A percentile compares a stretch with the other conserved stretches of the same genome.
These are phyloP conservation scores for Cladosporium sp. DNA, from an alignment of 2,329 filamentous ascomycete genomes.

Conservation along the genomic window DNA sequence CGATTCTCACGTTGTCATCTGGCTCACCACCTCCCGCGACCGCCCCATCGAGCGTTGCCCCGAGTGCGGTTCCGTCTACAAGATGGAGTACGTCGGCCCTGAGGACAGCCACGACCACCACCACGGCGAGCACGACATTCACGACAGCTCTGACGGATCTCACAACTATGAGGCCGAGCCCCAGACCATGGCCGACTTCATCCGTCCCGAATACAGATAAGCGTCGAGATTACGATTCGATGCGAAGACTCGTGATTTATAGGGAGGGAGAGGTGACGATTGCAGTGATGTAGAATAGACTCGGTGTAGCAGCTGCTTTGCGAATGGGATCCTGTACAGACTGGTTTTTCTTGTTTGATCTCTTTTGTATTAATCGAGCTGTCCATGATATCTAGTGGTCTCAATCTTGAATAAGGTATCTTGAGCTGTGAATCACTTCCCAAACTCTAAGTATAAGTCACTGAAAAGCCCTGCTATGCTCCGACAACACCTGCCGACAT, in stretches of 20 bases:
- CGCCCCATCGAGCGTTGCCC: slow-evolving; percentile 92
- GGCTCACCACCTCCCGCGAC: slow-evolving; percentile 85
- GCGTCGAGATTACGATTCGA: background rate
- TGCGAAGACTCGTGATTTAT: background rate
- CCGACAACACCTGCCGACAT: background rate
- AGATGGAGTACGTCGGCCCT: slow-evolving; percentile 95
- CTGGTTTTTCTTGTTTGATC: slow-evolving; percentile 11
- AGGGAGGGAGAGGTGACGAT: background rate
- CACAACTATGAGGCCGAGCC: slow-evolving; percentile 69
- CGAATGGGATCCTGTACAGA: slow-evolving; percentile 19
- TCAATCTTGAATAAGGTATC: background rate
- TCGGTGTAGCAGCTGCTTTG: slow-evolving; percentile 11
- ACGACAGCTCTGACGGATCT: slow-evolving; percentile 49
- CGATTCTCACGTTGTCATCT: slow-evolving; percentile 87
- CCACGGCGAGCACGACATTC: slow-evolving; percentile 55
- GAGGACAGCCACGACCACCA: slow-evolving; percentile 65
- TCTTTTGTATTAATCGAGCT: slow-evolving; percentile 9
- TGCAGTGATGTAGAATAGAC: slow-evolving; percentile 19
- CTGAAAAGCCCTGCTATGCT: background rate
- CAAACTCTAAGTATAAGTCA: background rate
- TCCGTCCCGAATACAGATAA: slow-evolving; percentile 93
- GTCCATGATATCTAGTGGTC: background rate
- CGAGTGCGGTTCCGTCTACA: slow-evolving; percentile 94
- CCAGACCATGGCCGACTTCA: slow-evolving; percentile 95
- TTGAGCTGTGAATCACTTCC: background rate